Evolutionary conservation across 768 basidiomycete species (phyloP).

Genomic region (Tulasnella sp.): DNA sequence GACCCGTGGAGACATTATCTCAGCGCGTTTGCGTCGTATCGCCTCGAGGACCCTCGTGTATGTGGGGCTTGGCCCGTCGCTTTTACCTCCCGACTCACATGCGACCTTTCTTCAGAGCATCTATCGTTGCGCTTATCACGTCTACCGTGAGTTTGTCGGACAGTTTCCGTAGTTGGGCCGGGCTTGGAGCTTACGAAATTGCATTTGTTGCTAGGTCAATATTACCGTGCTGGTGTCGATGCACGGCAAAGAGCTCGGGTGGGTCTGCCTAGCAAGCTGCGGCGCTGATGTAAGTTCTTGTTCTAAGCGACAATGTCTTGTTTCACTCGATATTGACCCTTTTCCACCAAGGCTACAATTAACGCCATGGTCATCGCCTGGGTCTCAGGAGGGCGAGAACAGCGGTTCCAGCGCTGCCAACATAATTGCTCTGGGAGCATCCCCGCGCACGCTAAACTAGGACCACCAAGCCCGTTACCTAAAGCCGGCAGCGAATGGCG

Average conservation of each 20-base stretch:
- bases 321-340: background rate
- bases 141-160: slow-evolving; percentile 40
- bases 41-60: slow-evolving; percentile 46
- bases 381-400: slow-evolving; percentile 38
- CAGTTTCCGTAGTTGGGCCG: background rate
- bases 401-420: background rate
- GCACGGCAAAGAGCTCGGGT: slow-evolving; percentile 47
- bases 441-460: background rate
- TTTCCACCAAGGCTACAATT: slow-evolving; percentile 41
- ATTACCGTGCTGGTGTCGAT: slow-evolving; percentile 45
- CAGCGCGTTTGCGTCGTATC: slow-evolving; percentile 38
- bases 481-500: background rate
- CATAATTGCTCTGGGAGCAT: background rate
- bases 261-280: slow-evolving; percentile 47
- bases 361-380: slow-evolving; percentile 49
- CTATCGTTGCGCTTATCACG: slow-evolving; percentile 46
- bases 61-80: slow-evolving; percentile 23
- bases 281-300: slow-evolving; percentile 39
- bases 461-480: background rate
- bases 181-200: background rate
- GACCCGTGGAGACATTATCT: slow-evolving; percentile 38
- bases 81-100: background rate
- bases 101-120: slow-evolving; percentile 37
- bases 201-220: slow-evolving; percentile 36
- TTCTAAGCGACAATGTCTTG: no score